Conservation (phyloP, 2,329 filamentous ascomycete genomes). For the Grosmannia huntii region DNA sequence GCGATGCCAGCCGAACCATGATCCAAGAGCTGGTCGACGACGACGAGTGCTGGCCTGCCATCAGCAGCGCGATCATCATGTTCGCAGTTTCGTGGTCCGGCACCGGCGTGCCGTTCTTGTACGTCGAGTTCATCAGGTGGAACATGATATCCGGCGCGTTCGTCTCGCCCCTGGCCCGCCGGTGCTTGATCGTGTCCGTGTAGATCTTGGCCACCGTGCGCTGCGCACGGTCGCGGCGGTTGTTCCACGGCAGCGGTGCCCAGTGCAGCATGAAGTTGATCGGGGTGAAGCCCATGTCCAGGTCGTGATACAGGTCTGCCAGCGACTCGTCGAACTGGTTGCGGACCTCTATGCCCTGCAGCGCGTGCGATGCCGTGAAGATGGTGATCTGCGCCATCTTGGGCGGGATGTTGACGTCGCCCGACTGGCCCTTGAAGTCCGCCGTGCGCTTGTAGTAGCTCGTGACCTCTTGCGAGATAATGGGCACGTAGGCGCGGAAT, state of each 20-base stretch:
- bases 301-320: slow-evolving; percentile 64
- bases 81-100: slow-evolving; percentile 68
- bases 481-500: slow-evolving; percentile 51
- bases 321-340: slow-evolving; percentile 58
- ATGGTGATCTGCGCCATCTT: slow-evolving; percentile 68
- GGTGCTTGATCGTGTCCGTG: slow-evolving; percentile 54
- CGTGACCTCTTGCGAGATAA: slow-evolving; percentile 58
- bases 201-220: slow-evolving; percentile 66
- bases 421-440: slow-evolving; percentile 44
- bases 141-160: slow-evolving; percentile 58
- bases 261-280: slow-evolving; percentile 76
- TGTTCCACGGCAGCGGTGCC: slow-evolving; percentile 65
- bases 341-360: slow-evolving; percentile 67
- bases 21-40: slow-evolving; percentile 70
- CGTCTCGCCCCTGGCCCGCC: slow-evolving; percentile 36
- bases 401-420: slow-evolving; percentile 49
- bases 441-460: slow-evolving; percentile 47
- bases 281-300: slow-evolving; percentile 66
- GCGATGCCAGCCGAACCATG: slow-evolving; percentile 56
- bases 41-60: slow-evolving; percentile 75
- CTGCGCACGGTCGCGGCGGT: slow-evolving; percentile 58
- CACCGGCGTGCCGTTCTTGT: slow-evolving; percentile 58
- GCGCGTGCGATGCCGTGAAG: slow-evolving; percentile 64
- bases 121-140: slow-evolving; percentile 63
- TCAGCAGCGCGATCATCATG: slow-evolving; percentile 78